phyloP scores from a whole-genome alignment of 352 stramenopile species.

The Phytopythium ostracodes region DNA sequence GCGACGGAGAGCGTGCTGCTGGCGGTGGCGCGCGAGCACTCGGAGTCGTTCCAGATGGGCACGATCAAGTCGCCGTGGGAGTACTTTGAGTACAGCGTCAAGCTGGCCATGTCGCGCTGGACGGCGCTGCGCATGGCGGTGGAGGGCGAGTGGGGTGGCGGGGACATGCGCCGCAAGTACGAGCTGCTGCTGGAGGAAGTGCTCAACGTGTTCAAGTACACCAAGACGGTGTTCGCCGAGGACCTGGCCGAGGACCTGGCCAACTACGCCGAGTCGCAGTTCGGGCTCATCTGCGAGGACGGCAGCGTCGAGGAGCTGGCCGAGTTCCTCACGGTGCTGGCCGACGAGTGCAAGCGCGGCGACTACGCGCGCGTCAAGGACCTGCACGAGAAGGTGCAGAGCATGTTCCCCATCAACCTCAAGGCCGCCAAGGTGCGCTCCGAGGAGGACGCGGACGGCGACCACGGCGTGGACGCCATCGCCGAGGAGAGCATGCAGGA shows the following conservation, averaged over 20 bases:
- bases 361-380: conserved; percentile 60
- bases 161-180: conserved; percentile 77
- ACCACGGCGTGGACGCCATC: conserved; percentile 20
- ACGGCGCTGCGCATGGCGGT: conserved; percentile 83
- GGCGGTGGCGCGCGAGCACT: conserved; percentile 48
- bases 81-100: conserved; percentile 82
- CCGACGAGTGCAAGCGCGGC: conserved; percentile 77
- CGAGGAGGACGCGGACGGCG: conserved; percentile 28
- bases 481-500: conserved; percentile 27
- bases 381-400: conserved; percentile 70
- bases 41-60: conserved; percentile 37
- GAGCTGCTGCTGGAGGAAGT: conserved; percentile 79
- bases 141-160: conserved; percentile 79
- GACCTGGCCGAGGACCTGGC: conserved; percentile 67
- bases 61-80: conserved; percentile 77
- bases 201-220: conserved; percentile 78
- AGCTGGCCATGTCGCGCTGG: conserved; percentile 72
- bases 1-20: conserved; percentile 50
- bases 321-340: conserved; percentile 56
- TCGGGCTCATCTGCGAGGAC: conserved; percentile 76
- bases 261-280: conserved; percentile 72
- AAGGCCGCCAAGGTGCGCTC: conserved; percentile 67
- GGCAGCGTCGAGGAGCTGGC: conserved; percentile 69
- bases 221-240: conserved; percentile 61
- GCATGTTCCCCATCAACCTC: conserved; percentile 75